phyloP scores from a whole-genome alignment of 257 asterid species.

The Ehretia macrophylla region DNA sequence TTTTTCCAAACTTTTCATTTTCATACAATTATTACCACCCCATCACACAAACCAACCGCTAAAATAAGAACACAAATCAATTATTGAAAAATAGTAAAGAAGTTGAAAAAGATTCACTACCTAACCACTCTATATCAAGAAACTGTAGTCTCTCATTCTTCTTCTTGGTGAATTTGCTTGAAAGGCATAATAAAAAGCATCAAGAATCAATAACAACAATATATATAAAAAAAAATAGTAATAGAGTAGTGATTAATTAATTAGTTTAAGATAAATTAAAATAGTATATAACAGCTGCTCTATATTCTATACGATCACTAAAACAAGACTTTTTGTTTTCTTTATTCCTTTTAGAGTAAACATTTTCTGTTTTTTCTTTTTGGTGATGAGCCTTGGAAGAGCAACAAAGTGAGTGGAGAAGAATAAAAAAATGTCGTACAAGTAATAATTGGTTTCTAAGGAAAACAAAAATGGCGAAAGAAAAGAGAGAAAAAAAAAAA shows the following conservation, averaged over 20 bases:
- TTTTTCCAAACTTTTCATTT: conserved; percentile 28
- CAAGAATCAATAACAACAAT: not conserved
- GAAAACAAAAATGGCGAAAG: not conserved
- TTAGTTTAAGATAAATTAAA: too few species aligned
- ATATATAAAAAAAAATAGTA: too few species aligned
- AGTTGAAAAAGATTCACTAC: conserved; percentile 6
- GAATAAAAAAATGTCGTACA: not conserved
- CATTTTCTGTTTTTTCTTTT: conserved; percentile 2
- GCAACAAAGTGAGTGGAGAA: conserved; percentile 30
- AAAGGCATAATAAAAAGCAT: not conserved
- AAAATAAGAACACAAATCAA: conserved; percentile 16
- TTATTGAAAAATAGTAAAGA: conserved; percentile 5
- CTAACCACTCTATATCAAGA: conserved; percentile 3
- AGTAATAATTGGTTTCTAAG: not conserved
- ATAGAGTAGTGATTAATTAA: not conserved
- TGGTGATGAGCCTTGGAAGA: conserved; percentile 14
- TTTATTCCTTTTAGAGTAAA: not conserved
- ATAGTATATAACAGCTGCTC: not conserved
- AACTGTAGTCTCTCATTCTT: not conserved
- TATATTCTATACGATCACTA: not conserved
- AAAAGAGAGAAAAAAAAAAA: not conserved
- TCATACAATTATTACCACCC: conserved; percentile 32
- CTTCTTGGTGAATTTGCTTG: not conserved
- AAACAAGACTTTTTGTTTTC: not conserved
- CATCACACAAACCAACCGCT: conserved; percentile 24